Percentiles rank a stretch among this genome's conserved stretches.
Evolutionary conservation across 257 asterid species (phyloP).

Genomic region (Osmanthus fragrans): DNA sequence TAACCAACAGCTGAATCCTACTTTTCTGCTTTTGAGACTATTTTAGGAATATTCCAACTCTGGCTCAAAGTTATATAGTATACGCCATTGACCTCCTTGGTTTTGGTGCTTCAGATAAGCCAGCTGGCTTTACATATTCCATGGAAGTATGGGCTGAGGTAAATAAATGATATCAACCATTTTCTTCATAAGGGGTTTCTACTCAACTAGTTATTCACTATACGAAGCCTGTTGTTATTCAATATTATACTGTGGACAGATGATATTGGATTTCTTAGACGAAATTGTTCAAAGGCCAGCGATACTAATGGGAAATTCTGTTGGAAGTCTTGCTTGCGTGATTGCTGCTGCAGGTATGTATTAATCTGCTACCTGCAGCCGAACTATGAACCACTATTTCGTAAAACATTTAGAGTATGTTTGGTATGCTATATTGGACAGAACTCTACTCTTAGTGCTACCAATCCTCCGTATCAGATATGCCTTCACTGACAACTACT

Average conservation of each 20-base stretch:
- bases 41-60: slow-evolving; percentile 66
- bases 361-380: slow-evolving; percentile 3
- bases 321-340: slow-evolving; percentile 96
- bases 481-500: slow-evolving; percentile 2
- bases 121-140: slow-evolving; percentile 69
- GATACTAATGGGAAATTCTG: slow-evolving; percentile 80
- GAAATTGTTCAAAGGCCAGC: slow-evolving; percentile 74
- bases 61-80: slow-evolving; percentile 63
- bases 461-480: background rate
- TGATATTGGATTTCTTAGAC: slow-evolving; percentile 74
- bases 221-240: background rate
- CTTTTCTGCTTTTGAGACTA: slow-evolving; percentile 8
- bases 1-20: slow-evolving; percentile 6
- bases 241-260: slow-evolving; percentile 33
- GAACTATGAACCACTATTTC: background rate
- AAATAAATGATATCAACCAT: slow-evolving; percentile 16
- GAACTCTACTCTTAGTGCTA: background rate
- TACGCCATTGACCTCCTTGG: slow-evolving; percentile 92
- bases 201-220: background rate
- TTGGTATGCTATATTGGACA: background rate
- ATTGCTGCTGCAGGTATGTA: slow-evolving; percentile 82
- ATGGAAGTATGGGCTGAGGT: slow-evolving; percentile 91
- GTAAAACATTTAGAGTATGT: background rate
- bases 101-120: slow-evolving; percentile 97
- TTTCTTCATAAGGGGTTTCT: slow-evolving; percentile 7